phyloP scores from a whole-genome alignment of 768 basidiomycete genomes.

The Mycena chlorophos region DNA sequence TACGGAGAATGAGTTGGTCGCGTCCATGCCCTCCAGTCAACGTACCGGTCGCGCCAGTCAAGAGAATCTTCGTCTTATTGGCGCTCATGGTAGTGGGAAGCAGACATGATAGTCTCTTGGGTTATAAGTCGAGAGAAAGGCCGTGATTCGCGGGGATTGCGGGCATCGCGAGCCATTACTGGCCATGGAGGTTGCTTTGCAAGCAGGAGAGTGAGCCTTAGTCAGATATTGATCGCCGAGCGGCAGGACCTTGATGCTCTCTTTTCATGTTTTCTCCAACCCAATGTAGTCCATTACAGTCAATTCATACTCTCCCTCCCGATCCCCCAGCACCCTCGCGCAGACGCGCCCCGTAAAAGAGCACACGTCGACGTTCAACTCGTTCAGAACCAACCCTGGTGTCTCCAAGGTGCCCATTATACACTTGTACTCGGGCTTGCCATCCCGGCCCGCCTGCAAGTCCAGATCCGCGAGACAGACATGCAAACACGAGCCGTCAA shows the following conservation, averaged over 20 bases:
- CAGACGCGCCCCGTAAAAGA: slow-evolving; percentile 16
- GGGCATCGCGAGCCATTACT: too few species aligned
- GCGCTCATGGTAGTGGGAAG: too few species aligned
- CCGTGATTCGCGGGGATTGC: too few species aligned
- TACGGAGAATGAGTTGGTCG: too few species aligned
- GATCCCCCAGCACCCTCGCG: neutral
- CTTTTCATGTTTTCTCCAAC: neutral
- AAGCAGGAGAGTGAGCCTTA: too few species aligned
- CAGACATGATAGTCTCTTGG: too few species aligned
- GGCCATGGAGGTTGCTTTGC: too few species aligned
- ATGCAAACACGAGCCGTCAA: slow-evolving; percentile 4
- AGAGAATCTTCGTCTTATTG: slow-evolving; percentile 42
- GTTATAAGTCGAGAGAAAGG: too few species aligned
- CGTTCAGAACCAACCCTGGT: slow-evolving; percentile 2
- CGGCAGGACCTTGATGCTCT: too few species aligned
- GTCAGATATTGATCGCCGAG: too few species aligned
- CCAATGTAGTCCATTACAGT: slow-evolving; percentile 6
- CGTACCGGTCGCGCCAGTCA: slow-evolving; percentile 27
- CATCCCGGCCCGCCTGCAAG: neutral
- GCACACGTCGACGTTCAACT: slow-evolving; percentile 15
- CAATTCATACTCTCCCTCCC: neutral
- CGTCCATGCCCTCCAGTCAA: too few species aligned
- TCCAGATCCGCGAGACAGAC: slow-evolving; percentile 5
- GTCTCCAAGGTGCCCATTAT: slow-evolving; percentile 3
- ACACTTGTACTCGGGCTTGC: neutral